phyloP scores from a whole-genome alignment of 106 monocot genomes.

The Apostasia ramifera region DNA sequence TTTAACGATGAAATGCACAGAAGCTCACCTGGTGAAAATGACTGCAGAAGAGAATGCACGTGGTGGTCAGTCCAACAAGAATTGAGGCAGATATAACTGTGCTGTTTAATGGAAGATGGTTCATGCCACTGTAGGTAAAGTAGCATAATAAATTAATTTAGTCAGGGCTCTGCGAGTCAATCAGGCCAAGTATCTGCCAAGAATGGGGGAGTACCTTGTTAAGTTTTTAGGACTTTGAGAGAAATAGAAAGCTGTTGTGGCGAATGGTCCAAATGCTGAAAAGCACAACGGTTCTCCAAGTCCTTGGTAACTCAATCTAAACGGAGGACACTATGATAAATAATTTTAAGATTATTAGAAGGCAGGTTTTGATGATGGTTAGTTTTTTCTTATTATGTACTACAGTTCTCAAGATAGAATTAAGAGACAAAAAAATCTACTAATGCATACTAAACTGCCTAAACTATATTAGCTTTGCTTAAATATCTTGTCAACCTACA shows the following conservation, averaged over 20 bases:
- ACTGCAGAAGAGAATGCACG: slow-evolving; percentile 95
- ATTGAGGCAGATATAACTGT: slow-evolving; percentile 58
- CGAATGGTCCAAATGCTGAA: slow-evolving; percentile 94
- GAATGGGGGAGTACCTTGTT: slow-evolving; percentile 19
- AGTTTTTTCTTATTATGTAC: too few relatives aligned
- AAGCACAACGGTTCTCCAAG: slow-evolving; percentile 96
- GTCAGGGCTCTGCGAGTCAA: background rate
- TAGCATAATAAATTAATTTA: background rate
- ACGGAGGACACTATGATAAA: slow-evolving; percentile 73
- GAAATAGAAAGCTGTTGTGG: slow-evolving; percentile 90
- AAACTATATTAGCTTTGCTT: too few relatives aligned
- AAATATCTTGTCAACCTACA: too few relatives aligned
- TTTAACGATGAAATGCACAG: background rate
- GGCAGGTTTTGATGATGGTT: too few relatives aligned
- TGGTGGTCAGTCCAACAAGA: slow-evolving; percentile 92
- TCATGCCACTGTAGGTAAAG: slow-evolving; percentile 25
- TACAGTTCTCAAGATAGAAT: too few relatives aligned
- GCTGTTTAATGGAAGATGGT: slow-evolving; percentile 35
- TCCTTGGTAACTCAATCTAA: slow-evolving; percentile 84
- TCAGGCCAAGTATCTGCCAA: background rate
- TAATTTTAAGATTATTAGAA: too few relatives aligned
- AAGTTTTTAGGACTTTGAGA: slow-evolving; percentile 39
- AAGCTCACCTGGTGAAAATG: slow-evolving; percentile 93
- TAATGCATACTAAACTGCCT: too few relatives aligned
- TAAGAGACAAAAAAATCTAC: too few relatives aligned